Percentiles rank a stretch among this genome's conserved stretches.
Conservation (phyloP, 1,284 basidiomycete species). For the Moesziomyces sp. region DNA sequence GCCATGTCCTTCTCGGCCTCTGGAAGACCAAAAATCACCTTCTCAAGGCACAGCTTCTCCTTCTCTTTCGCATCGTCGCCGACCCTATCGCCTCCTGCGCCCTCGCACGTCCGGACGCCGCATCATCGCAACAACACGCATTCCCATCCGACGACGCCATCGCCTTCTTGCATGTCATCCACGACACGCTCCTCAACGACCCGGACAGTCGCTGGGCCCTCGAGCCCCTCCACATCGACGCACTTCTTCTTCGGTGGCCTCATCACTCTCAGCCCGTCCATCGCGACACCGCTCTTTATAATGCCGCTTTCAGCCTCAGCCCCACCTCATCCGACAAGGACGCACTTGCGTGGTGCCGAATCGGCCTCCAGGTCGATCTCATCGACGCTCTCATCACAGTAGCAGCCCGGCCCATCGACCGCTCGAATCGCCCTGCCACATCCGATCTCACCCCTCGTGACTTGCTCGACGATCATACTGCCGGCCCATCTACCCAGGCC, state of each 20-base stretch:
- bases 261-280: background rate
- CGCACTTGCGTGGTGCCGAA: constrained; percentile 22
- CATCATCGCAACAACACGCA: background rate
- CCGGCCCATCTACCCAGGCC: background rate
- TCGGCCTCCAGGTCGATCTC: constrained; percentile 25
- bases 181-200: constrained; percentile 24
- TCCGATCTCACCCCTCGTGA: background rate
- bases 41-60: constrained; percentile 54
- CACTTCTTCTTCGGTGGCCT: constrained; percentile 18
- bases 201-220: constrained; percentile 35
- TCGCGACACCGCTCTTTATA: constrained; percentile 2
- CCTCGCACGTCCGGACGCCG: constrained; percentile 14
- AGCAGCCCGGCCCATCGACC: background rate
- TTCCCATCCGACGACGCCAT: constrained; percentile 5
- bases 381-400: constrained; percentile 11
- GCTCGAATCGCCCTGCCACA: background rate
- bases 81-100: constrained; percentile 25
- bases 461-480: background rate
- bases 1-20: constrained; percentile 16
- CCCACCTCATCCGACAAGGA: constrained; percentile 17
- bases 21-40: constrained; percentile 46
- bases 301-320: constrained; percentile 18
- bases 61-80: constrained; percentile 40
- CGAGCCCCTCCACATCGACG: constrained; percentile 23
- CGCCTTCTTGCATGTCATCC: constrained; percentile 9